A percentile compares a stretch with the other conserved stretches of the same genome.
Evolutionary conservation across 768 basidiomycete species (phyloP).

Genomic region (Exidia glandulosa): DNA sequence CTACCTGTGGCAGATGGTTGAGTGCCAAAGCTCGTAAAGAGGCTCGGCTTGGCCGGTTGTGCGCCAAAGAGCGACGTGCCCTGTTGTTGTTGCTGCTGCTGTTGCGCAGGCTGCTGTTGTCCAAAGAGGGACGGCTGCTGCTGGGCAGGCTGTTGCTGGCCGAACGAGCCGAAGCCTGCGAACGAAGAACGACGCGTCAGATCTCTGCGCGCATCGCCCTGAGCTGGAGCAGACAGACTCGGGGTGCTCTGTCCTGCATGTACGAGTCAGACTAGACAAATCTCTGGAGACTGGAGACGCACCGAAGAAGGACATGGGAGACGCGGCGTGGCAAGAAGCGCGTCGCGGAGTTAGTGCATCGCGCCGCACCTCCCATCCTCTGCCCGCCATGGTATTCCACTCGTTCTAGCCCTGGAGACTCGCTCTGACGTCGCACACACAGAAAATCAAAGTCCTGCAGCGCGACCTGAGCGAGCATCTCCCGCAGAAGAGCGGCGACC

Average conservation of each 20-base stretch:
- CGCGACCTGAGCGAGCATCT: slow-evolving; percentile 70
- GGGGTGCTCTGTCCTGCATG: background rate
- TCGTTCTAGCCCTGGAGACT: background rate
- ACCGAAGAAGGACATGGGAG: background rate
- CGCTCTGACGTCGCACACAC: slow-evolving; percentile 15
- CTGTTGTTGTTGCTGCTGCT: slow-evolving; percentile 11
- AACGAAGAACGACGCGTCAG: background rate
- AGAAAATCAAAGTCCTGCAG: slow-evolving; percentile 84
- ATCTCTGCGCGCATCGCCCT: background rate
- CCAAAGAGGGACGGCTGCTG: slow-evolving; percentile 19
- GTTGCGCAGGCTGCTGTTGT: slow-evolving; percentile 7
- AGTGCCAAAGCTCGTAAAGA: too few species aligned
- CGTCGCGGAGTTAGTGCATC: background rate
- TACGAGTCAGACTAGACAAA: background rate
- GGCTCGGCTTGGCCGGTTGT: too few species aligned
- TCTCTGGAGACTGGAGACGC: background rate
- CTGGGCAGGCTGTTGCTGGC: background rate
- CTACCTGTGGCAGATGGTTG: background rate
- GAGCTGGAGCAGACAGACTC: background rate
- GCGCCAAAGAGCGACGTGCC: slow-evolving; percentile 7
- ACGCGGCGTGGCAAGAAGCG: background rate
- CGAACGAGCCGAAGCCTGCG: slow-evolving; percentile 1
- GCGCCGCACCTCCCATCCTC: background rate
- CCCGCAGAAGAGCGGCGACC: slow-evolving; percentile 66
- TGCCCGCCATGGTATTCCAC: background rate